A percentile compares a stretch with the other conserved stretches of the same genome.
Evolutionary conservation across 2,329 filamentous ascomycete species (phyloP).

Genomic region (Beauveria scarabaeidicola): DNA sequence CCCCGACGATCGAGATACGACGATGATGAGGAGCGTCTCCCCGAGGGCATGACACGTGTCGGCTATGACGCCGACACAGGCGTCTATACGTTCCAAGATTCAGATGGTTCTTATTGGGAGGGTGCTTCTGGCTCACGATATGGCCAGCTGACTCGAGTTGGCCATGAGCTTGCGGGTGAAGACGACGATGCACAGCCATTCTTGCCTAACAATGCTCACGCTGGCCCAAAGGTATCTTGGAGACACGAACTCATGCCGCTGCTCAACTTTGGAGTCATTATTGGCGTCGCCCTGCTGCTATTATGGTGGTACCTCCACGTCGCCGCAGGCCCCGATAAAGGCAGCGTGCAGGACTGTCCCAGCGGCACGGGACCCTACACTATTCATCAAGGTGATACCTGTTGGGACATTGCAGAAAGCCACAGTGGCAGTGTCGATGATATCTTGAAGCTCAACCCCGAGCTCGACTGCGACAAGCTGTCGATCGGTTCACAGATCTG

Average conservation of each 20-base stretch:
- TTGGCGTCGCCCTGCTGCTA: slow-evolving; percentile 41
- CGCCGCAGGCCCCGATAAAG: slow-evolving; percentile 18
- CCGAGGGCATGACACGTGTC: slow-evolving; percentile 44
- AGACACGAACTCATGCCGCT: slow-evolving; percentile 45
- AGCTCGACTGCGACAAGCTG: slow-evolving; percentile 39
- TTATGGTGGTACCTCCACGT: slow-evolving; percentile 40
- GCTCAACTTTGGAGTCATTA: slow-evolving; percentile 49
- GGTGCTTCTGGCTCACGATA: slow-evolving; percentile 41
- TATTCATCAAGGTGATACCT: slow-evolving; percentile 40
- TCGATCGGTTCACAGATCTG: slow-evolving; percentile 35
- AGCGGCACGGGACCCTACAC: slow-evolving; percentile 27
- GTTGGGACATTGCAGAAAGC: slow-evolving; percentile 41
- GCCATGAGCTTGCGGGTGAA: slow-evolving; percentile 18
- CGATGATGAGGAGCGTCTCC: slow-evolving; percentile 43
- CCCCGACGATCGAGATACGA: slow-evolving; percentile 35
- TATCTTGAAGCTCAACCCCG: slow-evolving; percentile 35
- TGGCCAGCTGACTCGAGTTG: slow-evolving; percentile 36
- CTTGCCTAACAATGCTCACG: slow-evolving; percentile 15
- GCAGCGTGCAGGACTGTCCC: slow-evolving; percentile 19
- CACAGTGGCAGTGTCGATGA: slow-evolving; percentile 35
- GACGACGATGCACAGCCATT: slow-evolving; percentile 24
- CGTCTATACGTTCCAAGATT: slow-evolving; percentile 43
- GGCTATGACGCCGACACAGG: slow-evolving; percentile 50
- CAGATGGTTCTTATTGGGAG: slow-evolving; percentile 41
- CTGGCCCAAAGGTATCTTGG: slow-evolving; percentile 33